Evolutionary conservation across 108 stramenopile species (phyloP).

Genomic region (Chaetoceros muelleri): DNA sequence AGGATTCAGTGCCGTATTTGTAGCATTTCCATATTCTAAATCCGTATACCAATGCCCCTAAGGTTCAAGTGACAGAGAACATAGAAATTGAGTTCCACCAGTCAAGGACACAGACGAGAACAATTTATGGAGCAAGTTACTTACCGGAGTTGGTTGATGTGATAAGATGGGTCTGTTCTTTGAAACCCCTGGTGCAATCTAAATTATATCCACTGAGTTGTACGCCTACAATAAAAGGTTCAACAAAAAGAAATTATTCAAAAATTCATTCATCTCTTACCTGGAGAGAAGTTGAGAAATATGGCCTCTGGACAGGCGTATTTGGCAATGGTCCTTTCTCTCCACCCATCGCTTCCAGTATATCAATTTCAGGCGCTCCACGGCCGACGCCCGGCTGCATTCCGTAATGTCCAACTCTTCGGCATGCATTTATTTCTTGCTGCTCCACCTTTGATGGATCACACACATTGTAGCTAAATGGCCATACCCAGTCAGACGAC

Average conservation of each 20-base stretch:
- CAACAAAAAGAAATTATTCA: not conserved
- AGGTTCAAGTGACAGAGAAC: conserved; percentile 3
- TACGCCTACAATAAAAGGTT: conserved; percentile 10
- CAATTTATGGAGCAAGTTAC: not conserved
- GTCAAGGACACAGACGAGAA: not conserved
- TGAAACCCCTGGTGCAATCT: conserved; percentile 36
- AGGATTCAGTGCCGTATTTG: conserved; percentile 60
- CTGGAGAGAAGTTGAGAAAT: conserved; percentile 76
- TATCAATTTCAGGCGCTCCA: conserved; percentile 86
- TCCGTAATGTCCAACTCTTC: conserved; percentile 68
- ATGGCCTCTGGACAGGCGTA: conserved; percentile 68
- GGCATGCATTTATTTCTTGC: conserved; percentile 76
- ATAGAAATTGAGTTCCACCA: not conserved
- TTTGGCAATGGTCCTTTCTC: conserved; percentile 40
- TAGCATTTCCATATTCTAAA: conserved; percentile 61
- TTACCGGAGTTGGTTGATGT: conserved; percentile 23
- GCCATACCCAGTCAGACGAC: conserved; percentile 85
- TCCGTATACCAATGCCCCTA: conserved; percentile 78
- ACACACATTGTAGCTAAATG: conserved; percentile 81
- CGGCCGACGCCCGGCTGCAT: conserved; percentile 57
- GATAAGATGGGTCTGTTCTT: conserved; percentile 39
- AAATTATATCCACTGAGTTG: conserved; percentile 32
- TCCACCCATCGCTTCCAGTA: conserved; percentile 87
- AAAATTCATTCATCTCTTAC: conserved; percentile 4
- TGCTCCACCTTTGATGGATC: conserved; percentile 38